Evolutionary conservation across 208 protist species (phyloP).

Genomic region (Balamuthia mandrillaris): DNA sequence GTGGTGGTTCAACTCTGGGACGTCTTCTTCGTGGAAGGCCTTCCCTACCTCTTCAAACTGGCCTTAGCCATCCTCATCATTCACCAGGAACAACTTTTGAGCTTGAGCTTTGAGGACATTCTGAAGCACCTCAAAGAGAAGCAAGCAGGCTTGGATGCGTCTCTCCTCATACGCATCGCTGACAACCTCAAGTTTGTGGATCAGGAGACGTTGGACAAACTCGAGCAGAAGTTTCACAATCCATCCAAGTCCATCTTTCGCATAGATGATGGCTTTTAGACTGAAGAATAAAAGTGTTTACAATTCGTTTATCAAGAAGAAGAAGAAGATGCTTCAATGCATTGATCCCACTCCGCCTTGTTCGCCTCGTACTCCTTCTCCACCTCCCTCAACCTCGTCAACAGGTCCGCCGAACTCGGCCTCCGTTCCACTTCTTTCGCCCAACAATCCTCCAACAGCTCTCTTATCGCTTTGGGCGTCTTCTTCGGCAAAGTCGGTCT

Average conservation of each 20-base stretch:
- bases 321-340: too few relatives aligned
- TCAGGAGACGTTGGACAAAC: neutral
- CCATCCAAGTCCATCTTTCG: constrained; percentile 5
- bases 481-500: too few relatives aligned
- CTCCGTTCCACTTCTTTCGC: too few relatives aligned
- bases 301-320: neutral
- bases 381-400: too few relatives aligned
- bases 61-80: neutral
- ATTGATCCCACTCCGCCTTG: too few relatives aligned
- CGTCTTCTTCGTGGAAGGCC: neutral
- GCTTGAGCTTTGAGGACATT: neutral
- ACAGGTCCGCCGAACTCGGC: too few relatives aligned
- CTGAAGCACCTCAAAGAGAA: neutral
- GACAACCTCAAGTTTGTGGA: neutral
- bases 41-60: neutral
- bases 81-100: neutral
- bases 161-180: neutral
- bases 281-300: neutral
- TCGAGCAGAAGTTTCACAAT: neutral
- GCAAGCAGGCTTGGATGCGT: neutral
- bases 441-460: too few relatives aligned
- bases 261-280: neutral
- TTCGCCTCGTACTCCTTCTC: too few relatives aligned
- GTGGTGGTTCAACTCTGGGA: neutral
- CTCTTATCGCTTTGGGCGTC: too few relatives aligned